Base-by-base conservation (phyloP, 73 alveolate genomes). In the Durusdinium trenchii region DNA sequence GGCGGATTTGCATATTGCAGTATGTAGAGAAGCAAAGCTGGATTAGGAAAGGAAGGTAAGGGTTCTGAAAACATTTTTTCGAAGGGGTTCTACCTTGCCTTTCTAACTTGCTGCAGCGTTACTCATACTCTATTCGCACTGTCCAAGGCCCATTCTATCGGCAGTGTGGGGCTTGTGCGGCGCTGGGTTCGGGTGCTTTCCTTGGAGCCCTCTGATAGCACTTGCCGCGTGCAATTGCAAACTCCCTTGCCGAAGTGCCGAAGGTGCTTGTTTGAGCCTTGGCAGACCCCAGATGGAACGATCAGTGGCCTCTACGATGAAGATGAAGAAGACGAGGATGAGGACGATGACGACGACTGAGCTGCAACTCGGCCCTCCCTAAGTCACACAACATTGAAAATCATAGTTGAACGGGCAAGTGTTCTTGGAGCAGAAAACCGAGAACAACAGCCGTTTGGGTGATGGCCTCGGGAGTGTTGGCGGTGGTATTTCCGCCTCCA, bases 141-240 rank as follows among this genome's bases (percentile, higher is more conserved):
- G 69, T 47, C 67, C 57, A 16, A 87, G 95, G 95, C 95, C 95
- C 54, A 35, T 46, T 26, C 95, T 87, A 26, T 64, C 95, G 18
- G 83, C 95, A 16, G 64, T 87, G 38, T 87, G 95, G 95, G 95
- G 95, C 84, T 45, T 87, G 47, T 87, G 95, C 64, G 95, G 95
- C 16, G 95, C 95, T 10, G 95, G 95, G 45, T 87, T 87, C 64
- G 95, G 95, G 95, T 28, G n/a, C 50, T 48, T 45, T 43, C 48
- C 61, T 42, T 50, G 61, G 64, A 43, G 1, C 1, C 45, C 1
- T 1, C 73, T 71, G 32, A 35, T 73, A n/a, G 52, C 84, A 36
- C 48, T 6, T 0, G 4, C 16, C 50, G 79, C 84, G 18, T 73
- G 35, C 32, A 38, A 16, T 73, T 73, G 51, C 84, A 30, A 36